Evolutionary conservation across 208 protist species (phyloP).

Genomic region (Acanthamoeba triangularis): DNA sequence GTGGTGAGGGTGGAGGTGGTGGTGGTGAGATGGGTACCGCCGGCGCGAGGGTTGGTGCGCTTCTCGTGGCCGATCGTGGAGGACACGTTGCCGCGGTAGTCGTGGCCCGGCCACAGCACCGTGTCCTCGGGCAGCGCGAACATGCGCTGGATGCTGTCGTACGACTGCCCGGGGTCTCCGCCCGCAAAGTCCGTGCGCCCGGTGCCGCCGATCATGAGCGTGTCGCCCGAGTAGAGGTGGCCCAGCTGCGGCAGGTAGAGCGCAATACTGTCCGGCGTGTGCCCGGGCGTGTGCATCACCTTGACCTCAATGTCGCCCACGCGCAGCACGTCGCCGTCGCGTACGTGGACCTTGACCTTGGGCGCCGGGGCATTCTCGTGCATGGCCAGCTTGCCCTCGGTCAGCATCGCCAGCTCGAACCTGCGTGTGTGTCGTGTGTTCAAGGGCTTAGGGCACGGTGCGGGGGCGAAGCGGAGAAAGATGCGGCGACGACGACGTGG

Average conservation of each 20-base stretch:
- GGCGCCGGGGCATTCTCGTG: constrained; percentile 26
- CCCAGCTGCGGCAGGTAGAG: not conserved
- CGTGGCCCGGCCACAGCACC: constrained; percentile 10
- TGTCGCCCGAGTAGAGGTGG: constrained; percentile 21
- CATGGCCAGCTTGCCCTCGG: constrained; percentile 1
- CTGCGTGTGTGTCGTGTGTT: not conserved
- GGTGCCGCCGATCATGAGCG: constrained; percentile 14
- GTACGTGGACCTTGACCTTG: not conserved
- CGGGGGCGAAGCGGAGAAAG: not conserved
- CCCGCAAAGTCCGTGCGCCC: constrained; percentile 24
- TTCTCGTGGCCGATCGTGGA: constrained; percentile 34
- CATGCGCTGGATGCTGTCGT: constrained; percentile 44
- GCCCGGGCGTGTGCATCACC: constrained; percentile 22
- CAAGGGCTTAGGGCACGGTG: too few relatives aligned
- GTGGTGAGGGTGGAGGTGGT: not conserved
- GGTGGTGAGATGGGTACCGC: not conserved
- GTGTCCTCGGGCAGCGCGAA: constrained; percentile 20
- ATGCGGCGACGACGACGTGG: not conserved
- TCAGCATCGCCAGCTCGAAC: not conserved
- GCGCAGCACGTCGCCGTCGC: not conserved
- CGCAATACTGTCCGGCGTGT: not conserved
- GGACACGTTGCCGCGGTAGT: constrained; percentile 18
- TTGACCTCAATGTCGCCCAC: not conserved
- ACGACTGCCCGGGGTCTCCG: not conserved
- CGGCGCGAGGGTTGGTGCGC: not conserved